Base-by-base conservation (phyloP, 2,329 filamentous ascomycete species). In the Colletotrichum scovillei region DNA sequence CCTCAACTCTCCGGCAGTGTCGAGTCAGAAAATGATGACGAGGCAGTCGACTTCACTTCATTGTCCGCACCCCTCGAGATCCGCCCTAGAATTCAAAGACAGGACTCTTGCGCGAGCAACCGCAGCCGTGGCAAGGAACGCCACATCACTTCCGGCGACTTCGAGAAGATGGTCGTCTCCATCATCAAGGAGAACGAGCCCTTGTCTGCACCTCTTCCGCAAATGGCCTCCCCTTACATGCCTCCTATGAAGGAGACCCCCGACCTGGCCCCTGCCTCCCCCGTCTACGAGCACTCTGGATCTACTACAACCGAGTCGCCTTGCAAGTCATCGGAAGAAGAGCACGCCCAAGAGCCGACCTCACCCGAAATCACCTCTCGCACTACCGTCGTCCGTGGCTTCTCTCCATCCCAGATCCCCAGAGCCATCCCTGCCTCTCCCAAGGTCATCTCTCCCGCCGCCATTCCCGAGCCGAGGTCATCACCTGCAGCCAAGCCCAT, bases 81-180 rank as follows among this genome's bases (percentile, higher is more conserved):
- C 76, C 88, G 92, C 78, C 94, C 94, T 73, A 89, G 92, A 76
- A 90, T 94, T 77, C 88, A 88, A 78, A 88, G 92, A 78, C 89
- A 92, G 78, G 93, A 95, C 81, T 95, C 93, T 12, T 92, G 88
- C 78, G 90, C 89, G 35, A 88, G 90, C 80, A 92, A 90, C 81
- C 89, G 93, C 73, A 94, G 92, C 80, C 91, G 93, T 76, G 92
- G 92, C 76, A 91, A 88, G 69, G 94, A 97, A 81, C 93, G 94
- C 79, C 95, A 98, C 84, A 96, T 98, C 77, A 97, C 95, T n/a
- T 95, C 96, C 7, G 90, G 94, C 79, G 94, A 97, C 78, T 88
- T 98, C 35, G 95, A 98, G 83, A 97, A 97, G 86, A 97, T 98
- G 90, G 94, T 98, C 55, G 91, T 94, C 69, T 95, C 93, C 52